Conservation (phyloP, 768 basidiomycete genomes). For the Trametes coccinea region DNA sequence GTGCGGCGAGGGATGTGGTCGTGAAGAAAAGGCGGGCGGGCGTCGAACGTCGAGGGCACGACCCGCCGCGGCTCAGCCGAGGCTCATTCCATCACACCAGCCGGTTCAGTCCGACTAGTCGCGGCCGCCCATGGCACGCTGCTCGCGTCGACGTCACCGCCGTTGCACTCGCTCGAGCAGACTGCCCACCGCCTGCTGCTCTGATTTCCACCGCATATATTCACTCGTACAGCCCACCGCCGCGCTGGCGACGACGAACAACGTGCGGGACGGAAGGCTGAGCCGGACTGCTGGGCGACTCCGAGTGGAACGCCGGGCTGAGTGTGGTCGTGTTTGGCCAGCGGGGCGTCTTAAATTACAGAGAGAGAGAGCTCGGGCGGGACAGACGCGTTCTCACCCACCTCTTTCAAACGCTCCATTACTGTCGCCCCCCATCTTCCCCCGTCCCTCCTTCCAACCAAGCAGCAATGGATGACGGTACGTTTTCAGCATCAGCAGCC, state of each 20-base stretch:
- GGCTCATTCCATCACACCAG: constrained; percentile 27
- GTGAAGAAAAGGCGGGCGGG: constrained; percentile 22
- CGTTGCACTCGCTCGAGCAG: background rate
- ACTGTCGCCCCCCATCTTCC: constrained; percentile 24
- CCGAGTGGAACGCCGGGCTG: constrained; percentile 9
- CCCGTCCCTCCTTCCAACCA: constrained; percentile 28
- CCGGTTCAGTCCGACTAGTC: constrained; percentile 34
- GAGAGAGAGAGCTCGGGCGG: background rate
- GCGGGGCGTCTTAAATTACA: constrained; percentile 17
- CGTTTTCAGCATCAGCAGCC: constrained; percentile 79
- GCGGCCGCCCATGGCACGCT: background rate
- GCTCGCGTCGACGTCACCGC: constrained; percentile 2
- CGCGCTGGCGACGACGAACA: background rate
- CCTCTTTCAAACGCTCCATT: constrained; percentile 19
- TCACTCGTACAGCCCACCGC: background rate
- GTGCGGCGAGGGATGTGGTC: constrained; percentile 16
- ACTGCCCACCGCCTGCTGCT: background rate
- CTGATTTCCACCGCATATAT: background rate
- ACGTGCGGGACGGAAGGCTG: constrained; percentile 6
- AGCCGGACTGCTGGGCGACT: background rate
- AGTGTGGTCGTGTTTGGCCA: constrained; percentile 30
- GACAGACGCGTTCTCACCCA: constrained; percentile 26
- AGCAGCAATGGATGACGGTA: constrained; percentile 68
- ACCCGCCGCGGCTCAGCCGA: constrained; percentile 29
- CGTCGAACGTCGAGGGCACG: constrained; percentile 19